phyloP scores from a whole-genome alignment of 2,329 filamentous ascomycete species.

The Davidsoniella virescens region DNA sequence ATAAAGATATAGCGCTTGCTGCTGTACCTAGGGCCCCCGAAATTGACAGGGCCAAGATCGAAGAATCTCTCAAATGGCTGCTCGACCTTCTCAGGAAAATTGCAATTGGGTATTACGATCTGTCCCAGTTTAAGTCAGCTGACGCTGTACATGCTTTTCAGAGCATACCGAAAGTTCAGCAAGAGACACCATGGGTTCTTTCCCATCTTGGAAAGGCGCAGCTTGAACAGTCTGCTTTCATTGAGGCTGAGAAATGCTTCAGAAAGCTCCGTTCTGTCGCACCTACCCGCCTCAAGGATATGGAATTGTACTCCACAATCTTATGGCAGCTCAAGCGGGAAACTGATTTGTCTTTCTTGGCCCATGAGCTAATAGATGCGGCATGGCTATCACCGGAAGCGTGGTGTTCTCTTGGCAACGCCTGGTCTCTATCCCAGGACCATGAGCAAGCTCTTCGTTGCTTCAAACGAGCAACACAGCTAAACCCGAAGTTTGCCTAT shows the following conservation, averaged over 20 bases:
- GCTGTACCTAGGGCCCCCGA: slow-evolving; percentile 23
- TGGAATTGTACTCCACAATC: slow-evolving; percentile 97
- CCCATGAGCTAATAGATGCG: slow-evolving; percentile 74
- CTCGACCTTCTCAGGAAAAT: slow-evolving; percentile 71
- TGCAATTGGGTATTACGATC: slow-evolving; percentile 60
- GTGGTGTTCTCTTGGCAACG: slow-evolving; percentile 91
- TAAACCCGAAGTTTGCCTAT: slow-evolving; percentile 83
- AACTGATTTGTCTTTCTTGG: slow-evolving; percentile 77
- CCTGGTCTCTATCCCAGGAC: slow-evolving; percentile 79
- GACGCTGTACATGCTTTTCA: slow-evolving; percentile 62
- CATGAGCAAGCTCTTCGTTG: slow-evolving; percentile 89
- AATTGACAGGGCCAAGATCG: slow-evolving; percentile 44
- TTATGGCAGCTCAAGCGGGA: slow-evolving; percentile 96
- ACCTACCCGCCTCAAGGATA: slow-evolving; percentile 74
- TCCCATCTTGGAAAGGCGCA: slow-evolving; percentile 80
- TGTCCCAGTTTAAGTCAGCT: slow-evolving; percentile 63
- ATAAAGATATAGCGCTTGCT: slow-evolving; percentile 3
- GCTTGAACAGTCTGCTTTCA: slow-evolving; percentile 78
- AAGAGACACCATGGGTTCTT: slow-evolving; percentile 86
- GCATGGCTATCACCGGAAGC: slow-evolving; percentile 84
- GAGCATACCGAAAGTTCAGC: slow-evolving; percentile 54
- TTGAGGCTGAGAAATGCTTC: slow-evolving; percentile 77
- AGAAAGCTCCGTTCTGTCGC: slow-evolving; percentile 60
- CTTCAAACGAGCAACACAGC: slow-evolving; percentile 84
- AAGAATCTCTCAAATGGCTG: slow-evolving; percentile 61